Base-by-base conservation (phyloP, 1,284 basidiomycete genomes). In the Leccinum solheimii region DNA sequence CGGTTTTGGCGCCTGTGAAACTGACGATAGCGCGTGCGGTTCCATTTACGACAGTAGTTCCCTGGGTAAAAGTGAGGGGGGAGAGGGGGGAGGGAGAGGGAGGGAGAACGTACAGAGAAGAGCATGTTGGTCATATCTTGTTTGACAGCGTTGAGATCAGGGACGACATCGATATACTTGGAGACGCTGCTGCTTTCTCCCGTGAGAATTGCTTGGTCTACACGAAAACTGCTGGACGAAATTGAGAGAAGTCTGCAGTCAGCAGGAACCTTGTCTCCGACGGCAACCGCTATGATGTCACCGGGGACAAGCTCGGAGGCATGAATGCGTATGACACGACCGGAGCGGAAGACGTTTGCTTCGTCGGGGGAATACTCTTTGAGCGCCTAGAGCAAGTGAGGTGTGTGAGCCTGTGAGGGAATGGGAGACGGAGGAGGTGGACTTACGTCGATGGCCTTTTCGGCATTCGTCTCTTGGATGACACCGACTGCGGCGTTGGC, bases 71-170 rank as follows among this genome's bases (percentile, higher is more conserved):
- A 16, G 56, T 66, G 36, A 70, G 50, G 26, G 21, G 19, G 11
- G 43, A 6, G 19, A 6, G 16, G n/a, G 30, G 43, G 13, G 36
- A 38, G 51, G 34, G 56, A 49, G 48, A 58, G 32, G 48, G 19
- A 51, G 16, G 49, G 34, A 26, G 30, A 50, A 16, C 59, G 40
- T 23, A 93, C 92, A 11, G 93, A 90, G 77, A 98, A 97, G 14
- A 97, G 79, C 77, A 96, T 97, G 76, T 97, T 98, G 63, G 83
- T 87, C 94, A 95, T 95, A 71, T 97, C 95, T 76, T 97, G 95
- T 78, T 97, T 96, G 62, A 97, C 96, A 3, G 95, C 95, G 62
- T 80, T 81, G 43, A 75, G 63, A 69, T 95, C 93, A 7, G 80
- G 68, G 43, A 98, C 87, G 13, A 82, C 77, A 14, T 84, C 84